Percentiles rank a stretch among this genome's conserved stretches.
Conservation (phyloP, 371 early-diverging fungal genomes). For the Mortierella sp. region DNA sequence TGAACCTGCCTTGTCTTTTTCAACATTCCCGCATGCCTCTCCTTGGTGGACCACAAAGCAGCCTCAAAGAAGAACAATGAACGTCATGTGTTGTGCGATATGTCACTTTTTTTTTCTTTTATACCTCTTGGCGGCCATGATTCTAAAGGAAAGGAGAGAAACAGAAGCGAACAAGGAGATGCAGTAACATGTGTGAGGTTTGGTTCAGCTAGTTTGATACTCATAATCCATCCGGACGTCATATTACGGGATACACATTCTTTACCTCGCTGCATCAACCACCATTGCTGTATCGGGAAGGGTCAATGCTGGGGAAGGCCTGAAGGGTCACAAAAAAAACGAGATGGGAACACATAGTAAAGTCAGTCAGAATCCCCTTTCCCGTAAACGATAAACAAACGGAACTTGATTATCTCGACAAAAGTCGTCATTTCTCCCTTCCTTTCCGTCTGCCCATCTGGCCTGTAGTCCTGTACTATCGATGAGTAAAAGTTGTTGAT, state of each 20-base stretch:
- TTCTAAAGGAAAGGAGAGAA: constrained; percentile 20
- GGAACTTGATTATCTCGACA: constrained; percentile 15
- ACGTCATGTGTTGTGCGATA: constrained; percentile 3
- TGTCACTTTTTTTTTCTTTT: too few species aligned
- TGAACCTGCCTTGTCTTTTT: constrained; percentile 7
- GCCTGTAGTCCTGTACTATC: background rate
- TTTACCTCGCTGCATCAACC: constrained; percentile 58
- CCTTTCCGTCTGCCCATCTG: background rate
- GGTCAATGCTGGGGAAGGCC: constrained; percentile 52
- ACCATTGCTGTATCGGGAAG: constrained; percentile 53
- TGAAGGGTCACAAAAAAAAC: constrained; percentile 8
- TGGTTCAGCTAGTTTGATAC: background rate
- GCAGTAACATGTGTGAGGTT: constrained; percentile 3
- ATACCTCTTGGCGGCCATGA: constrained; percentile 60
- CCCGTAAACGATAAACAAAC: constrained; percentile 26
- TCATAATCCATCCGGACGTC: background rate
- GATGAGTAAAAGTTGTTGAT: constrained; percentile 46
- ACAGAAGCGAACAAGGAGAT: constrained; percentile 5
- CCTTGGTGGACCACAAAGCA: background rate
- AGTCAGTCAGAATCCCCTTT: background rate
- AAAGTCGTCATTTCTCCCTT: background rate
- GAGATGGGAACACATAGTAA: constrained; percentile 1
- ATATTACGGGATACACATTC: constrained; percentile 1
- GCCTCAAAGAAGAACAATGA: background rate
- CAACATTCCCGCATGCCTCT: constrained; percentile 66